Evolutionary conservation across 495 filamentous ascomycete species (phyloP).

Genomic region (Penicillium arizonense): DNA sequence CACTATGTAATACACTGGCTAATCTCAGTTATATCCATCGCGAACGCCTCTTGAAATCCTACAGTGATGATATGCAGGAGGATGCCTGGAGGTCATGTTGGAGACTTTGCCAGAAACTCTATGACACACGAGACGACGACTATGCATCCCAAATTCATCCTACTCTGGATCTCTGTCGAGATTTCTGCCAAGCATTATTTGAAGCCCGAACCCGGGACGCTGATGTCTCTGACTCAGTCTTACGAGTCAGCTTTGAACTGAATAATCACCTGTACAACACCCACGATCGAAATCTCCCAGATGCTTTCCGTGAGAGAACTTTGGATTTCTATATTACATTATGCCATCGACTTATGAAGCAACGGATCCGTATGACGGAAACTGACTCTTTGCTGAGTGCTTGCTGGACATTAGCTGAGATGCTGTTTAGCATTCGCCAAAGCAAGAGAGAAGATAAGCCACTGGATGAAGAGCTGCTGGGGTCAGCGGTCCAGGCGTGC

Average conservation of each 20-base stretch:
- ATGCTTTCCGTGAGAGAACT: slow-evolving; percentile 85
- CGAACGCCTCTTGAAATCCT: slow-evolving; percentile 66
- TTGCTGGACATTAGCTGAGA: slow-evolving; percentile 89
- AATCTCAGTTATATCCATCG: slow-evolving; percentile 82
- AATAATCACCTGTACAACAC: slow-evolving; percentile 95
- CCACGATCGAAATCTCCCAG: slow-evolving; percentile 79
- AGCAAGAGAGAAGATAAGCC: slow-evolving; percentile 70
- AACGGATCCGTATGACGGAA: slow-evolving; percentile 69
- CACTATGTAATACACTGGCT: slow-evolving; percentile 86
- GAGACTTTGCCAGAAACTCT: slow-evolving; percentile 84
- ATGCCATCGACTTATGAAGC: slow-evolving; percentile 92
- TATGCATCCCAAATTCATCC: slow-evolving; percentile 69
- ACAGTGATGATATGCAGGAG: slow-evolving; percentile 71
- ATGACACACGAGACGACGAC: slow-evolving; percentile 73
- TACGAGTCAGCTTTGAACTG: slow-evolving; percentile 89
- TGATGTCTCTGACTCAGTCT: slow-evolving; percentile 76
- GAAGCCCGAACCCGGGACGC: slow-evolving; percentile 74
- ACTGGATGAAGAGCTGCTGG: slow-evolving; percentile 77
- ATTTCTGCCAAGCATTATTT: slow-evolving; percentile 89
- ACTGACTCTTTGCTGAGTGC: slow-evolving; percentile 80
- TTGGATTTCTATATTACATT: slow-evolving; percentile 92
- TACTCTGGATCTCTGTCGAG: slow-evolving; percentile 82
- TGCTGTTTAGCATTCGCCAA: slow-evolving; percentile 90
- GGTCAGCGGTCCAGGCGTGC: slow-evolving; percentile 86
- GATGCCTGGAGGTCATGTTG: slow-evolving; percentile 90